Evolutionary conservation across 768 basidiomycete species (phyloP), one percentile per base, ranked within the genome.

Genomic region (Cubamyces lactineus): DNA sequence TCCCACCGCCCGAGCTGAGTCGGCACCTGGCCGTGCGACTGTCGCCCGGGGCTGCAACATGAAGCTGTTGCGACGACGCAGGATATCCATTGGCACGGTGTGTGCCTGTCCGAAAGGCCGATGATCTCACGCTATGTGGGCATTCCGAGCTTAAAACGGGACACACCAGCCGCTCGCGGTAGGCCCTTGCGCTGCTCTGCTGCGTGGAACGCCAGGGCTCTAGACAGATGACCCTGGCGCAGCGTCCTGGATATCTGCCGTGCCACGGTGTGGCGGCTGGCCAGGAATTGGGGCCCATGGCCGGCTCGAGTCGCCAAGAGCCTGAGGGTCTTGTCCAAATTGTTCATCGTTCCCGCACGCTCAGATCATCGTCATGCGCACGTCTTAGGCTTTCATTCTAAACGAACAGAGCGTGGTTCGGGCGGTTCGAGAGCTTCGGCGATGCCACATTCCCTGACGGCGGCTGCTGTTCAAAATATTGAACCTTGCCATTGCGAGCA

Each of bases 331-430:
- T 34, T 34, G 34, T 34, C 11, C n/a, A n/a, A n/a, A 34, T 34
- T 23, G 16, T 47, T n/a, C 55, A 21, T 47, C 42, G 57, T 49
- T 38, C 19, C 41, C 38, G 49, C 24, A 53, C 53, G 53, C 48
- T 49, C 49, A 52, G 57, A 59, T 59, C 57, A 59, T 59, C 34
- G 34, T 34, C 48, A 58, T 50, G 49, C 49, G 28, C 24, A 21
- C 17, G 26, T 15, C 19, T 30, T 55, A 26, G 48, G 24, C 40
- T 49, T 41, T 58, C 41, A 52, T 52, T 30, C 39, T 15, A 42
- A 38, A n/a, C 56, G 49, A 28, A 50, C 21, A 9, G 48, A 40
- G 19, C 24, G 41, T 26, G 57, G 24, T 49, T 23, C 49, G 24
- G 12, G 26, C 56, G 40, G 34, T 57, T n/a, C 21, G 34, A 19